Percentiles rank a stretch among this genome's conserved stretches.
Evolutionary conservation across 352 stramenopile genomes (phyloP).

Genomic region (Globisporangium cederbergense): DNA sequence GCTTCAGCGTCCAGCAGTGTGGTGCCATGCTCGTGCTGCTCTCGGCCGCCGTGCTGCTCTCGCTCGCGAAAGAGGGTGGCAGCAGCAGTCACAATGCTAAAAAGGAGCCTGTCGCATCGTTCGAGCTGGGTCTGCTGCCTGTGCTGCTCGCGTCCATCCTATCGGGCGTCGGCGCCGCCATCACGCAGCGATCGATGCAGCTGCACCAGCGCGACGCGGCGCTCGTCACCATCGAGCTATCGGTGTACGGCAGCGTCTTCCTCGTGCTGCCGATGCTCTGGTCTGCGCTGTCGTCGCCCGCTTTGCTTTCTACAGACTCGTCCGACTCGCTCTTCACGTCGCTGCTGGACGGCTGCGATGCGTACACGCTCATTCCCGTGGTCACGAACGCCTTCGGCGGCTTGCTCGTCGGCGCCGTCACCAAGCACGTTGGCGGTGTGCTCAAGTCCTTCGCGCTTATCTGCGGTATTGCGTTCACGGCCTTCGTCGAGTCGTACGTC

Average conservation of each 20-base stretch:
- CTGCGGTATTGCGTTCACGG: conserved; percentile 85
- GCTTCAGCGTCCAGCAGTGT: conserved; percentile 67
- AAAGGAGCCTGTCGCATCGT: conserved; percentile 25
- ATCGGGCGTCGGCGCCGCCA: conserved; percentile 69
- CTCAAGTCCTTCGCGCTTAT: conserved; percentile 89
- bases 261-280: conserved; percentile 49
- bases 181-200: conserved; percentile 81
- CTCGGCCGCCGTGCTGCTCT: conserved; percentile 61
- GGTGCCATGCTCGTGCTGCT: conserved; percentile 68
- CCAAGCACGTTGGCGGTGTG: conserved; percentile 88
- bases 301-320: conserved; percentile 6
- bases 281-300: conserved; percentile 24
- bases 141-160: conserved; percentile 71
- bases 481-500: conserved; percentile 69
- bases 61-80: conserved; percentile 48
- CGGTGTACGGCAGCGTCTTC: conserved; percentile 71
- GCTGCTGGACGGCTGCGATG: conserved; percentile 71
- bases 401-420: conserved; percentile 84
- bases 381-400: conserved; percentile 78
- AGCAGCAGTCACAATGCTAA: neutral
- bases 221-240: conserved; percentile 82
- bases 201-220: conserved; percentile 58
- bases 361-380: conserved; percentile 74
- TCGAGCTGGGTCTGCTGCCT: conserved; percentile 64
- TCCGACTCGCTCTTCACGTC: conserved; percentile 17